Base-by-base conservation (phyloP, 441 rosid genomes). In the Syzygium syzygioides region DNA sequence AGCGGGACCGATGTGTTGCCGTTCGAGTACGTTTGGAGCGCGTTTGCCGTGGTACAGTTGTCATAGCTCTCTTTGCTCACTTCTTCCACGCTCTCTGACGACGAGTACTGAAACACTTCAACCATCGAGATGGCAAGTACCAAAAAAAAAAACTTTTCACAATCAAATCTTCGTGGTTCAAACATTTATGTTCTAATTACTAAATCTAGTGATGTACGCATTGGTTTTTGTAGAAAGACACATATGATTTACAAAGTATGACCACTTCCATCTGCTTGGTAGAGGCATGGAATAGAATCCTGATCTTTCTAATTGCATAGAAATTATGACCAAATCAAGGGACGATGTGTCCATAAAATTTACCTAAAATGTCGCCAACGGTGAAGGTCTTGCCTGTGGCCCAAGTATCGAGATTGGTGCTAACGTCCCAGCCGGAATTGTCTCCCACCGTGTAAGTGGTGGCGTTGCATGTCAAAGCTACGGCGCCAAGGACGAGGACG, bases 361-460 rank as follows among this genome's bases (percentile, higher is more conserved):
- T 93, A 97, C 98, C 20, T 79, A 98, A 89, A 89, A 88, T 89
- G 89, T 97, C 99, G 55, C 99, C 99, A 15, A 95, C 95, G 23
- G 88, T 68, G 91, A 98, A 98, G 54, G 55, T 92, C 91, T 96
- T 97, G 93, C 87, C 95, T 23, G 25, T 86, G 3, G 93, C 25
- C 99, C 99, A 98, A 37, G 97, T 79, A 64, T 92, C 95, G 56
- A 98, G 95, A 91, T 94, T 91, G 4, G 96, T 90, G 93, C 99
- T 97, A 53, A 97, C 93, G 93, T 98, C 99, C 99, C 99, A 97
- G 14, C 98, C 99, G 2, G 99, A 93, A 50, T n/a, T 93, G 89
- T 95, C 99, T 5, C 99, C 99, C 5, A 98, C 98, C 34, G 89
- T 87, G 92, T 96, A 97, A 20, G 86, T 91, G 19, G 98, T 93